Conservation (phyloP, 1,284 basidiomycete genomes). For the Apiotrichum gamsii region DNA sequence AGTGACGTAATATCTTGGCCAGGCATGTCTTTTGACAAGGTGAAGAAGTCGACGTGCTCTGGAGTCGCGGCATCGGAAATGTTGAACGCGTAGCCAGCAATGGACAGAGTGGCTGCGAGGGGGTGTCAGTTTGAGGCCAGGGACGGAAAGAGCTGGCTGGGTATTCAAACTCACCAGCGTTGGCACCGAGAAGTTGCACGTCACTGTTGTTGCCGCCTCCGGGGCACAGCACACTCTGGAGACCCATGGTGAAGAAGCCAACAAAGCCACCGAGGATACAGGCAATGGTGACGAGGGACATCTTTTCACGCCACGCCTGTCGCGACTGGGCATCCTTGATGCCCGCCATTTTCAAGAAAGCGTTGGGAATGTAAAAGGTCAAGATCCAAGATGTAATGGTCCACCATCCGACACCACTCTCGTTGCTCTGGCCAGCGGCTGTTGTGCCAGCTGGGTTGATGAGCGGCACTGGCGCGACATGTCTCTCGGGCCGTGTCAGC, state of each 20-base stretch:
- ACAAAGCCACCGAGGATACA: conserved; percentile 68
- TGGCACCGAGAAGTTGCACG: conserved; percentile 34
- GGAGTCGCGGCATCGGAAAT: conserved; percentile 58
- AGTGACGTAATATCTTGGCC: conserved; percentile 85
- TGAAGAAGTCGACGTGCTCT: conserved; percentile 55
- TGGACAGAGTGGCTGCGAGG: conserved; percentile 64
- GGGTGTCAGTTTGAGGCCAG: conserved; percentile 6
- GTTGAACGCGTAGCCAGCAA: conserved; percentile 74
- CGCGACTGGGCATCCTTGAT: conserved; percentile 68
- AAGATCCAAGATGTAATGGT: conserved; percentile 67
- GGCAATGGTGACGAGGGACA: conserved; percentile 84
- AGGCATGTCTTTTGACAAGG: conserved; percentile 55
- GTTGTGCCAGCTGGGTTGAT: conserved; percentile 69
- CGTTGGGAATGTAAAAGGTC: conserved; percentile 85
- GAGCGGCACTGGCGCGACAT: conserved; percentile 86
- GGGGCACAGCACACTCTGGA: conserved; percentile 88
- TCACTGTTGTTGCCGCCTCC: conserved; percentile 32
- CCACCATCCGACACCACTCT: conserved; percentile 62
- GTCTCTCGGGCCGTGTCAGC: conserved; percentile 88
- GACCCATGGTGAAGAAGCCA: conserved; percentile 90
- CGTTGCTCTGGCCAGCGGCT: conserved; percentile 43
- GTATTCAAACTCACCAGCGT: conserved; percentile 28
- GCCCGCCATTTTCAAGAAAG: conserved; percentile 66
- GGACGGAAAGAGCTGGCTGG: neutral
- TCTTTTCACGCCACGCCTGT: conserved; percentile 98